These are phyloP conservation scores for Naganishia vishniacii DNA, from an alignment of 768 basidiomycete genomes.

Conservation along the genomic window DNA sequence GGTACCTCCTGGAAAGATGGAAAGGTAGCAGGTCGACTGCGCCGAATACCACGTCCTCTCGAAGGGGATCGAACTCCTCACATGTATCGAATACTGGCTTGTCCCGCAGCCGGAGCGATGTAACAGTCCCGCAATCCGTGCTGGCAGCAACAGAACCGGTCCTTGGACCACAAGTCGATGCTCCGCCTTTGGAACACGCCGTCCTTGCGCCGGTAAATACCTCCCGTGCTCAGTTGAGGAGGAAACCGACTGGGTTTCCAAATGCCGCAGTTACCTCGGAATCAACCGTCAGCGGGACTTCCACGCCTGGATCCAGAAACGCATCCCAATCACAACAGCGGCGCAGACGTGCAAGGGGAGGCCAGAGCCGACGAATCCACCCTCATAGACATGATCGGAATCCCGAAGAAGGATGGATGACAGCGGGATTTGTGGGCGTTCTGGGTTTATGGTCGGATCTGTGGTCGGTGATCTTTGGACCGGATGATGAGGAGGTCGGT, in stretches of 20 bases:
- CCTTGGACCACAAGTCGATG: background rate
- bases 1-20: slow-evolving; percentile 6
- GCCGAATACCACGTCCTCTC: background rate
- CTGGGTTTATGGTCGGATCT: slow-evolving; percentile 5
- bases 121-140: background rate
- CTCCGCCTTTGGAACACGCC: no score
- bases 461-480: slow-evolving; percentile 16
- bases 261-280: background rate
- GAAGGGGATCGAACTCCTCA: background rate
- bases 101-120: background rate
- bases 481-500: slow-evolving; percentile 7
- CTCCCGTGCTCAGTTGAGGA: background rate
- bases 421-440: slow-evolving; percentile 9
- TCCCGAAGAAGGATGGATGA: slow-evolving; percentile 19
- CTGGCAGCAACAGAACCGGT: slow-evolving; percentile 8
- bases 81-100: background rate
- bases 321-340: background rate
- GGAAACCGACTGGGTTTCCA: slow-evolving; percentile 1
- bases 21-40: background rate
- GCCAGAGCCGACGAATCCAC: background rate
- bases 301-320: background rate
- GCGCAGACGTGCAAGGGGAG: background rate
- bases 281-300: background rate
- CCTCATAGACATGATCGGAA: slow-evolving; percentile 9
- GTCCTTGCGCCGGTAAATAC: no score